These are phyloP conservation scores for Agaricales sp. DNA, from an alignment of 1,284 basidiomycete species.

Conservation along the genomic window DNA sequence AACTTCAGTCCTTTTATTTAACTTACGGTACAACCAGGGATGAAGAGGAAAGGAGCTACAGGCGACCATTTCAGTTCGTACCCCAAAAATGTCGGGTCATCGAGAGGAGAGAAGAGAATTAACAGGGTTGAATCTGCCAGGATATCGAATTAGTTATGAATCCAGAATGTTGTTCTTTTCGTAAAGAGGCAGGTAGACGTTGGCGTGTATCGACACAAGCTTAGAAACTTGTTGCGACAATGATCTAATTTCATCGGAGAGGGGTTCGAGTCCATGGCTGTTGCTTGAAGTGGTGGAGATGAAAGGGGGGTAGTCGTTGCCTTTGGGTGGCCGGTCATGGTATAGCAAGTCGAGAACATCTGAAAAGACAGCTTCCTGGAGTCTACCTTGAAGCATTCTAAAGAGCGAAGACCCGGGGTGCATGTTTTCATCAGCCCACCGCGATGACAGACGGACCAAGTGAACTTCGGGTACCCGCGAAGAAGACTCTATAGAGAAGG, in stretches of 20 bases:
- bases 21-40: no score
- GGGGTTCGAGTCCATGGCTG: constrained; percentile 55
- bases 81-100: no score
- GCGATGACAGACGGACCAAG: constrained; percentile 45
- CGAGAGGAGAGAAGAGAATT: no score
- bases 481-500: no score
- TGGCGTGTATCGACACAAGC: constrained; percentile 61
- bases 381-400: constrained; percentile 45
- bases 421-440: constrained; percentile 56
- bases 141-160: constrained; percentile 5
- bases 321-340: no score
- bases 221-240: constrained; percentile 61
- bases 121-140: no score
- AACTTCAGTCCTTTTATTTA: no score
- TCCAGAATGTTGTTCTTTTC: constrained; percentile 49
- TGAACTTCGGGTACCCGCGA: no score
- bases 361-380: constrained; percentile 55
- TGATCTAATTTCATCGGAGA: constrained; percentile 55
- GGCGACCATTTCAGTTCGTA: no score
- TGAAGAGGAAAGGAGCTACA: no score
- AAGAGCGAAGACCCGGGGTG: constrained; percentile 43
- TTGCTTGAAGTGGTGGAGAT: constrained; percentile 16
- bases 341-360: constrained; percentile 45
- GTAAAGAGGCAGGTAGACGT: constrained; percentile 65
- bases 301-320: constrained; percentile 22